Evolutionary conservation across 2,329 filamentous ascomycete genomes (phyloP).

Genomic region (Aspergillus ruber): DNA sequence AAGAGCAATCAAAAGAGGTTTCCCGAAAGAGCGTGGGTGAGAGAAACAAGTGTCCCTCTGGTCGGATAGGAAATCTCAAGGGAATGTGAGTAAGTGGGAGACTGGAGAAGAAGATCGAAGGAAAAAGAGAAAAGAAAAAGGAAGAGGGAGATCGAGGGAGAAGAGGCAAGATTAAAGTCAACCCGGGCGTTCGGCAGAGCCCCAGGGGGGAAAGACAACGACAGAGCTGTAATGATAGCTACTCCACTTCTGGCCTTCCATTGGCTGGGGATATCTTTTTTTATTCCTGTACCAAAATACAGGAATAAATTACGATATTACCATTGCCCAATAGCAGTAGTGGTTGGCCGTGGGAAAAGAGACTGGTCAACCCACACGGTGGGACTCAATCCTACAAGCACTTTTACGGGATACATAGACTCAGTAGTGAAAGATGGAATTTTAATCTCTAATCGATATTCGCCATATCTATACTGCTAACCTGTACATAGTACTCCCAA

Average conservation of each 20-base stretch:
- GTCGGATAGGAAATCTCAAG: conserved; percentile 35
- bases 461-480: neutral
- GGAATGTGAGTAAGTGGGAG: conserved; percentile 9
- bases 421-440: too few species aligned
- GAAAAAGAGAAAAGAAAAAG: conserved; percentile 10
- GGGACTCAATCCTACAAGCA: too few species aligned
- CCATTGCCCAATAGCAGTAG: too few species aligned
- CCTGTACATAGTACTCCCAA: neutral
- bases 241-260: neutral
- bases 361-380: too few species aligned
- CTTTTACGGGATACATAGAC: too few species aligned
- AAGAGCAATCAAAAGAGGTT: conserved; percentile 22
- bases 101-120: conserved; percentile 14
- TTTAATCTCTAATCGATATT: neutral
- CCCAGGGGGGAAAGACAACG: too few species aligned
- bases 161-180: conserved; percentile 14
- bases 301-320: too few species aligned
- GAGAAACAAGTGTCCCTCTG: conserved; percentile 32
- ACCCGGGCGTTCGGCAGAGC: neutral
- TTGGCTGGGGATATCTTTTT: neutral
- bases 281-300: too few species aligned
- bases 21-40: conserved; percentile 37
- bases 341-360: too few species aligned
- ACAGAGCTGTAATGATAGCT: too few species aligned
- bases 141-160: conserved; percentile 19